Evolutionary conservation across 2,329 filamentous ascomycete species (phyloP).

Genomic region (Fusarium coffeatum): DNA sequence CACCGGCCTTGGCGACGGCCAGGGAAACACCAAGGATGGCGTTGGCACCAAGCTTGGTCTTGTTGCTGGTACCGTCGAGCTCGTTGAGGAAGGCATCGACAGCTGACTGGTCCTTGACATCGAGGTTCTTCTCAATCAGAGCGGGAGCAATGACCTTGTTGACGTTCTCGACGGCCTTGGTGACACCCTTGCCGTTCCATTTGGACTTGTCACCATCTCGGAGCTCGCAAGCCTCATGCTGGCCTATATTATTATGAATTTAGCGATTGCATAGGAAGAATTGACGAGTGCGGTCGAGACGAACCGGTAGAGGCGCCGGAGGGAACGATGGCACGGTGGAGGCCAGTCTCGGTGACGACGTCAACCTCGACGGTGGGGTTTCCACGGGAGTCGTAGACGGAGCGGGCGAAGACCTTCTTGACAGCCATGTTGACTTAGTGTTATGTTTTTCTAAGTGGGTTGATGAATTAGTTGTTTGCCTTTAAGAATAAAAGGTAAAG

Average conservation of each 20-base stretch:
- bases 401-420: conserved; percentile 90
- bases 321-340: conserved; percentile 97
- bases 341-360: conserved; percentile 93
- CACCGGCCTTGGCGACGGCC: conserved; percentile 88
- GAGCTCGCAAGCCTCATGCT: conserved; percentile 92
- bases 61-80: conserved; percentile 87
- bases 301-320: conserved; percentile 94
- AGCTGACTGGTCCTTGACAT: conserved; percentile 87
- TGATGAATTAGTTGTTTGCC: conserved; percentile 40
- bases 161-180: conserved; percentile 87
- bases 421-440: conserved; percentile 78
- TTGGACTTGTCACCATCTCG: conserved; percentile 89
- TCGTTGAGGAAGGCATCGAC: conserved; percentile 87
- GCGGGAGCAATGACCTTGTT: conserved; percentile 83
- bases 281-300: conserved; percentile 51
- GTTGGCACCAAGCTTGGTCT: conserved; percentile 89
- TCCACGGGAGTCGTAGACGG: conserved; percentile 97
- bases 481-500: conserved; percentile 18
- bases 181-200: conserved; percentile 89
- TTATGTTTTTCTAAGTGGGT: conserved; percentile 36
- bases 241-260: conserved; percentile 65
- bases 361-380: conserved; percentile 99
- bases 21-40: conserved; percentile 87
- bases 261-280: conserved; percentile 38
- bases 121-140: conserved; percentile 83